These are phyloP conservation scores for Botrytis hyacinthi DNA, from an alignment of 2,329 filamentous ascomycete species.

Conservation along the genomic window DNA sequence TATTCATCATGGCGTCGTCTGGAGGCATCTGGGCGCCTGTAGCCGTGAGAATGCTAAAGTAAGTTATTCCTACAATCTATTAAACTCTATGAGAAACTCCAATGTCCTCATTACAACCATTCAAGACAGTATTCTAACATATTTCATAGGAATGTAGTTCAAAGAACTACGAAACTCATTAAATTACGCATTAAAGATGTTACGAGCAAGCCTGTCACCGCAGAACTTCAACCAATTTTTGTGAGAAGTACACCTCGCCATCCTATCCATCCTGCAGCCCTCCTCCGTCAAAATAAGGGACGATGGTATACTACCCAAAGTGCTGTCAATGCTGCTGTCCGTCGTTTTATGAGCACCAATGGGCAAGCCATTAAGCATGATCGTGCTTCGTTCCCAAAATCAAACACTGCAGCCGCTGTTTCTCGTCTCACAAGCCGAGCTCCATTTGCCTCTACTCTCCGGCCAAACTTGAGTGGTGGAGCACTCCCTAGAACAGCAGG, in stretches of 20 bases:
- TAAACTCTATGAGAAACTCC: background rate
- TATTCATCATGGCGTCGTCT: constrained; percentile 34
- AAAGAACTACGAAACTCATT: constrained; percentile 46
- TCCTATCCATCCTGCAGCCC: constrained; percentile 55
- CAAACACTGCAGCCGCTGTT: constrained; percentile 54
- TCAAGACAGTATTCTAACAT: constrained; percentile 26
- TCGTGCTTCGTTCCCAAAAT: constrained; percentile 53
- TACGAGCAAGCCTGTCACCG: constrained; percentile 43
- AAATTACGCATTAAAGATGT: constrained; percentile 45
- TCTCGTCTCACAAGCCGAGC: constrained; percentile 68
- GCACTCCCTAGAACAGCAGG: constrained; percentile 80
- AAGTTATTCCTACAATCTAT: constrained; percentile 23
- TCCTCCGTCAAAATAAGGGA: constrained; percentile 62
- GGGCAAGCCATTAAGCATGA: constrained; percentile 45
- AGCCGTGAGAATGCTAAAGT: constrained; percentile 37
- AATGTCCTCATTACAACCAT: background rate
- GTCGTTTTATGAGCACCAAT: constrained; percentile 40
- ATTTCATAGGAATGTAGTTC: constrained; percentile 45
- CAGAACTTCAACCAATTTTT: constrained; percentile 58
- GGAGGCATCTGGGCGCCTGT: constrained; percentile 38
- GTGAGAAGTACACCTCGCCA: constrained; percentile 56
- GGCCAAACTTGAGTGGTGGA: constrained; percentile 89
- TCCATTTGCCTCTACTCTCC: constrained; percentile 83
- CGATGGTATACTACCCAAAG: constrained; percentile 60
- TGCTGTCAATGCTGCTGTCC: constrained; percentile 51